Percentiles rank a stretch among this genome's conserved stretches.
Evolutionary conservation across 257 asterid genomes (phyloP).

Genomic region (Cordia subcordata): DNA sequence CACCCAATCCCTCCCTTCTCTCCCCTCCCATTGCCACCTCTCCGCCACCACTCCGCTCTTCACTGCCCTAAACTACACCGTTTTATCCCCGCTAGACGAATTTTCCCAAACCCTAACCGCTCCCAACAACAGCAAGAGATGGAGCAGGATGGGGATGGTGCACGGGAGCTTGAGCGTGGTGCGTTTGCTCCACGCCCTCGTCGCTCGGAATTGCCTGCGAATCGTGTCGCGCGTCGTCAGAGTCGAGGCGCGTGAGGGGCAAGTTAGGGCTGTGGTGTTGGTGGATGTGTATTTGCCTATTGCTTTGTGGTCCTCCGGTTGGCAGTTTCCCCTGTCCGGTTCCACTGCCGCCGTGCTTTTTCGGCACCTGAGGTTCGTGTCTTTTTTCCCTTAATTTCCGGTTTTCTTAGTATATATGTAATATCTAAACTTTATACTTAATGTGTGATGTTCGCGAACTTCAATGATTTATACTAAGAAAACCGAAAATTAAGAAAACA

Average conservation of each 20-base stretch:
- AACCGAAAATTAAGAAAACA: no score
- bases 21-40: constrained; percentile 43
- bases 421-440: no score
- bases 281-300: constrained; percentile 85
- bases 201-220: constrained; percentile 47
- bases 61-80: constrained; percentile 23
- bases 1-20: constrained; percentile 26
- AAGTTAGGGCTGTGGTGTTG: constrained; percentile 56
- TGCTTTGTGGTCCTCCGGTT: constrained; percentile 66
- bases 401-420: no score
- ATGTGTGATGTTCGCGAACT: no score
- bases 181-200: constrained; percentile 59
- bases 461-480: no score
- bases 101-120: constrained; percentile 3
- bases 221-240: constrained; percentile 47
- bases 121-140: constrained; percentile 23
- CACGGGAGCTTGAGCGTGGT: constrained; percentile 76
- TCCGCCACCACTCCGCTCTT: constrained; percentile 39
- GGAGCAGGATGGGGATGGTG: constrained; percentile 68
- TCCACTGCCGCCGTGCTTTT: constrained; percentile 61
- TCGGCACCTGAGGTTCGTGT: constrained; percentile 67
- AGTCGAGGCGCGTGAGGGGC: constrained; percentile 23
- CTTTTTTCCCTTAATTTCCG: not conserved
- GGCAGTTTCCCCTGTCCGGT: constrained; percentile 78
- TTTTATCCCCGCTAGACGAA: constrained; percentile 35